Percentiles rank a stretch among this genome's conserved stretches.
Evolutionary conservation across 2,329 filamentous ascomycete species (phyloP).

Genomic region (Talaromyces sp.): DNA sequence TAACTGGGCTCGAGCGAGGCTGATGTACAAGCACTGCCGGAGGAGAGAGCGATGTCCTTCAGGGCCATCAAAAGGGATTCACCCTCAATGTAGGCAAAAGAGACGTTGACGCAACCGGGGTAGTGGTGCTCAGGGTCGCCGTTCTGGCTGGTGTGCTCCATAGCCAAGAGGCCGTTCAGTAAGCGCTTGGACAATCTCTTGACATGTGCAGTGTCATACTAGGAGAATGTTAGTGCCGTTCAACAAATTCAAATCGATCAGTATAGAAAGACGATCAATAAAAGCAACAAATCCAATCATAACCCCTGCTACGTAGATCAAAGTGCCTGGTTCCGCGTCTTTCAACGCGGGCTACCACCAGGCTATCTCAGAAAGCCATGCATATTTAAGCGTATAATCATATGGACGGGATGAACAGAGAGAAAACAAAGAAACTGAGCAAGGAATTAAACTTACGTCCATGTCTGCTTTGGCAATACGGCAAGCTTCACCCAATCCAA

Average conservation of each 20-base stretch:
- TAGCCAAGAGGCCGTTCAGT: conserved; percentile 72
- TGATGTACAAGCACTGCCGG: conserved; percentile 93
- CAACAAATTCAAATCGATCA: background rate
- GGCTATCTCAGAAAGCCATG: conserved; percentile 82
- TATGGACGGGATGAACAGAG: conserved; percentile 26
- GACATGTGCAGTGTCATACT: conserved; percentile 93
- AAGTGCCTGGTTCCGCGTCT: conserved; percentile 43
- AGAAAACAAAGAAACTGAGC: conserved; percentile 7
- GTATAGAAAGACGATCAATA: background rate
- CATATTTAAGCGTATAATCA: conserved; percentile 85
- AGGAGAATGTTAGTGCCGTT: conserved; percentile 15
- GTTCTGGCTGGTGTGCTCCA: conserved; percentile 92
- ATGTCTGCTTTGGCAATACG: conserved; percentile 88
- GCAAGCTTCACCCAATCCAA: conserved; percentile 94
- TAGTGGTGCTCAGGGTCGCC: conserved; percentile 82
- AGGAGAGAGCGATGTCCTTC: conserved; percentile 96
- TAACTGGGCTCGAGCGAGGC: conserved; percentile 96
- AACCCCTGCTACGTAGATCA: conserved; percentile 65
- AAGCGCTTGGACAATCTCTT: conserved; percentile 78
- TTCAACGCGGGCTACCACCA: conserved; percentile 47
- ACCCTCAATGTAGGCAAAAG: conserved; percentile 96
- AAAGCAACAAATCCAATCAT: conserved; percentile 48
- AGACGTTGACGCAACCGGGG: conserved; percentile 95
- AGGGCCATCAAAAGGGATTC: conserved; percentile 97
- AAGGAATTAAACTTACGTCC: conserved; percentile 59